Percentiles rank a stretch among this genome's conserved stretches.
phyloP scores from a whole-genome alignment of 257 asterid species.

The Penstemon eatonii region DNA sequence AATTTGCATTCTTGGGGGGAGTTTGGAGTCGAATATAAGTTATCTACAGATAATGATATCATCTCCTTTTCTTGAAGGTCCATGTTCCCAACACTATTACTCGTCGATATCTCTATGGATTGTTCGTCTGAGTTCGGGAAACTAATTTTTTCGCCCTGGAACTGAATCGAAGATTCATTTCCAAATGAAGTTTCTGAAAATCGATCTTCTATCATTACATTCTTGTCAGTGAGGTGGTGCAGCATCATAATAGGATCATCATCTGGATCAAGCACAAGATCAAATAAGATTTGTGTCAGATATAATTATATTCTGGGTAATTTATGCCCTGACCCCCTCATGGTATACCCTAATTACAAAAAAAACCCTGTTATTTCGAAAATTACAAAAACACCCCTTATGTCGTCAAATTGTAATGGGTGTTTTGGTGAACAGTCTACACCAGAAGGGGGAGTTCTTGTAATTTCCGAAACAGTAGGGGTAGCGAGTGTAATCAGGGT shows the following conservation, averaged over 20 bases:
- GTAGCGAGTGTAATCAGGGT: no score
- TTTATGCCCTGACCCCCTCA: no score
- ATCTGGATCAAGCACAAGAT: slow-evolving; percentile 34
- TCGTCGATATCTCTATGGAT: slow-evolving; percentile 11
- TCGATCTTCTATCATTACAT: slow-evolving; percentile 26
- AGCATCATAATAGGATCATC: slow-evolving; percentile 50
- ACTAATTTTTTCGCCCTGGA: slow-evolving; percentile 24
- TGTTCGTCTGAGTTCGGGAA: slow-evolving; percentile 21
- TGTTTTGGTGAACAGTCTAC: no score
- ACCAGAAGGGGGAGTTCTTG: no score
- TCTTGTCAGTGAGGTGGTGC: slow-evolving; percentile 45
- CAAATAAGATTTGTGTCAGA: background rate
- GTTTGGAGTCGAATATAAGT: slow-evolving; percentile 28
- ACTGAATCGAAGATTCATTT: slow-evolving; percentile 26
- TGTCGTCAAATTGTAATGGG: no score
- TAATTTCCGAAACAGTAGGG: no score
- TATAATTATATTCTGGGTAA: no score
- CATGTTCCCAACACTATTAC: slow-evolving; percentile 21
- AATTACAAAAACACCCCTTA: no score
- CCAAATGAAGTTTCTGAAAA: slow-evolving; percentile 20
- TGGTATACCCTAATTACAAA: no score
- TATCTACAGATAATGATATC: slow-evolving; percentile 35
- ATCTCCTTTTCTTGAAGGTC: slow-evolving; percentile 59
- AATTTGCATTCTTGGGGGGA: slow-evolving; percentile 30
- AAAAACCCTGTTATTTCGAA: no score